These are phyloP conservation scores for Bjerkandera adusta DNA, from an alignment of 1,284 basidiomycete genomes.

Conservation along the genomic window DNA sequence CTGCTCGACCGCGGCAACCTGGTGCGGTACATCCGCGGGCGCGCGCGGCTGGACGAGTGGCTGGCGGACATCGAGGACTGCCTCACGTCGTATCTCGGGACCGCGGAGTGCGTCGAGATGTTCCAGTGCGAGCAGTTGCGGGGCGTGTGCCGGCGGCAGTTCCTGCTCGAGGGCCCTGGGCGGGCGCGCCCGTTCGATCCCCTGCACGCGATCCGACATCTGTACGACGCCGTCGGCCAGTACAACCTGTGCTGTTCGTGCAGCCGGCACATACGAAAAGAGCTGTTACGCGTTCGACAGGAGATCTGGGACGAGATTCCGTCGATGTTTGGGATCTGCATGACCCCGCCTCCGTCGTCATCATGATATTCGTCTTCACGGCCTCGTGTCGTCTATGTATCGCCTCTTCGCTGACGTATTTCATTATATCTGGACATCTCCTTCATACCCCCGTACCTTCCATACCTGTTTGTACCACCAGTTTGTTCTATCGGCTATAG, in stretches of 20 bases:
- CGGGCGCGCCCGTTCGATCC: constrained; percentile 12
- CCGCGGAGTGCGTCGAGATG: constrained; percentile 10
- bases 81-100: constrained; percentile 12
- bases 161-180: constrained; percentile 13
- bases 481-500: too few relatives aligned
- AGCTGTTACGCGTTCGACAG: constrained; percentile 11
- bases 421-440: too few relatives aligned
- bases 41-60: constrained; percentile 10
- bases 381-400: too few relatives aligned
- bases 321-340: constrained; percentile 6
- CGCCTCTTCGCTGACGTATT: too few relatives aligned
- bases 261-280: constrained; percentile 5
- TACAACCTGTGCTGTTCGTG: constrained; percentile 9
- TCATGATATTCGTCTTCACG: too few relatives aligned
- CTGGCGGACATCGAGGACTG: constrained; percentile 13
- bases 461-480: too few relatives aligned
- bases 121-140: constrained; percentile 10
- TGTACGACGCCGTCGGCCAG: constrained; percentile 8
- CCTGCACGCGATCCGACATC: constrained; percentile 10
- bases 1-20: constrained; percentile 13
- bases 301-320: constrained; percentile 15
- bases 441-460: too few relatives aligned
- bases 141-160: constrained; percentile 5
- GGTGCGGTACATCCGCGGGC: constrained; percentile 15
- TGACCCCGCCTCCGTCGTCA: background rate